Conservation (phyloP, 805 yeast genomes). For the Teunomyces panamensis region DNA sequence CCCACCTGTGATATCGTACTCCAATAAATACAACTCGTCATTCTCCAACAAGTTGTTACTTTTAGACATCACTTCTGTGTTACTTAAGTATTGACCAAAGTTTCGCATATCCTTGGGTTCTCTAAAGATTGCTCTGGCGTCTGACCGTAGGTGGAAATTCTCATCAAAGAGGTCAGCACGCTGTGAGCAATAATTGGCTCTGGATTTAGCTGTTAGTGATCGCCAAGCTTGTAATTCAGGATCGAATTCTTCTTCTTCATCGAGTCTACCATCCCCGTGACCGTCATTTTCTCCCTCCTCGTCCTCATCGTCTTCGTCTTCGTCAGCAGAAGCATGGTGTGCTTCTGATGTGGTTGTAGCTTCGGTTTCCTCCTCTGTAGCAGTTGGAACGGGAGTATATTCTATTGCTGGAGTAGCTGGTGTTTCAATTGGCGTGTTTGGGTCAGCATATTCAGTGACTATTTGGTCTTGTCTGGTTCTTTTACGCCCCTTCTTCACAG, state of each 20-base stretch:
- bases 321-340: conserved; percentile 17
- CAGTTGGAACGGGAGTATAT: conserved; percentile 11
- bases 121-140: conserved; percentile 68
- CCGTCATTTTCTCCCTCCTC: conserved; percentile 29
- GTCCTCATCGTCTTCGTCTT: conserved; percentile 28
- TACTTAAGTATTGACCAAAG: conserved; percentile 44
- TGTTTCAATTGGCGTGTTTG: conserved; percentile 14
- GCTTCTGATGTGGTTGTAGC: conserved; percentile 15
- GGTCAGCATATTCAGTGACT: conserved; percentile 25
- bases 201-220: conserved; percentile 69
- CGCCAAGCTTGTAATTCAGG: conserved; percentile 83
- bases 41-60: conserved; percentile 47
- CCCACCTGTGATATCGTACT: conserved; percentile 81
- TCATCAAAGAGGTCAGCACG: conserved; percentile 65
- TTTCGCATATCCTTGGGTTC: conserved; percentile 67
- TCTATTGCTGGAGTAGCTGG: conserved; percentile 8
- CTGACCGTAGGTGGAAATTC: conserved; percentile 54
- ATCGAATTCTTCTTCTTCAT: conserved; percentile 64
- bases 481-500: conserved; percentile 41
- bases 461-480: conserved; percentile 34
- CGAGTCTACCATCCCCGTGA: conserved; percentile 29
- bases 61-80: conserved; percentile 39
- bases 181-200: conserved; percentile 70
- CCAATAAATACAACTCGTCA: conserved; percentile 67
- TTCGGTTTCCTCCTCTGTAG: conserved; percentile 8